These are phyloP conservation scores for Mycogone perniciosa DNA, from an alignment of 2,329 filamentous ascomycete species.

Conservation along the genomic window DNA sequence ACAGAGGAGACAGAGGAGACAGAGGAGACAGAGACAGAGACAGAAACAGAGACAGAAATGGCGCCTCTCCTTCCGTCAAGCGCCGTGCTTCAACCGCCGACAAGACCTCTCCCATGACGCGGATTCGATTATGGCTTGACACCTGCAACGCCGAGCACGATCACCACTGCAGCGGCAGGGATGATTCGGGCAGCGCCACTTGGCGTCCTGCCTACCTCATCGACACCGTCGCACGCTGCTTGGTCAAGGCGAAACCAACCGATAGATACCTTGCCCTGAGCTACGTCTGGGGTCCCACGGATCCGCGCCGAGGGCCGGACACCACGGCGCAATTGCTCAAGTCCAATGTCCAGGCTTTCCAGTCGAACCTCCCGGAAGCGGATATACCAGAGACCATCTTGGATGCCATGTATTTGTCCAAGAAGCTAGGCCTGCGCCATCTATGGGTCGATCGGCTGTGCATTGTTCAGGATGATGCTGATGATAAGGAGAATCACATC, in stretches of 20 bases:
- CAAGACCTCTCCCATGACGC: conserved; percentile 30
- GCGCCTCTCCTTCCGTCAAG: conserved; percentile 13
- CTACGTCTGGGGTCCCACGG: conserved; percentile 35
- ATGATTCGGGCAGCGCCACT: conserved; percentile 21
- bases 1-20: conserved; percentile 14
- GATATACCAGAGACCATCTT: conserved; percentile 36
- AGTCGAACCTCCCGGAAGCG: conserved; percentile 30
- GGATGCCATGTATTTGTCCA: conserved; percentile 40
- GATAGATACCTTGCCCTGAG: conserved; percentile 41
- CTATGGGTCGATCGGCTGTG: conserved; percentile 43
- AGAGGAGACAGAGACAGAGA: conserved; percentile 12
- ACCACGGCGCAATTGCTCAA: conserved; percentile 27
- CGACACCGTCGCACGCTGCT: conserved; percentile 32
- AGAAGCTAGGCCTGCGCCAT: conserved; percentile 36
- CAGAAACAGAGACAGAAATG: conserved; percentile 10
- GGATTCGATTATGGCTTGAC: conserved; percentile 38
- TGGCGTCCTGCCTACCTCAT: conserved; percentile 38
- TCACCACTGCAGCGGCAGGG: conserved; percentile 31
- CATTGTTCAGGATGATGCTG: conserved; percentile 38
- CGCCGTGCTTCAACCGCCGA: conserved; percentile 27
- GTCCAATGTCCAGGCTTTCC: conserved; percentile 31
- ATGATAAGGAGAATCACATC: conserved; percentile 34
- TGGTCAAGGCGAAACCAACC: conserved; percentile 32
- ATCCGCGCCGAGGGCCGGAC: conserved; percentile 21
- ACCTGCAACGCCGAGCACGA: conserved; percentile 36